Evolutionary conservation across 202 grass and related monocot genomes (phyloP).

Genomic region (Alloteropsis angusta): DNA sequence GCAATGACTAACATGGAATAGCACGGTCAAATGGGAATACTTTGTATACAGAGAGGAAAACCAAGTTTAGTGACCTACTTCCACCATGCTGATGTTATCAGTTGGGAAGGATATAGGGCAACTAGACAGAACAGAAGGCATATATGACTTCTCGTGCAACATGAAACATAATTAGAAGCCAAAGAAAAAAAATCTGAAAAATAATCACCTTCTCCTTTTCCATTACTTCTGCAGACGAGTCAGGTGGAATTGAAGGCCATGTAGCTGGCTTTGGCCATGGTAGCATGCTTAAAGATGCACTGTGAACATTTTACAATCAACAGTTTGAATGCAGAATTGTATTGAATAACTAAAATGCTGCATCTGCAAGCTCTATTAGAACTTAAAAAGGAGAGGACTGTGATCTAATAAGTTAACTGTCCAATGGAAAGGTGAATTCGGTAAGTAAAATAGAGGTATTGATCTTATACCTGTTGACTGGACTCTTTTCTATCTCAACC

Average conservation of each 20-base stretch:
- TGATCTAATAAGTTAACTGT: neutral
- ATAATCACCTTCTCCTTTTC: conserved; percentile 88
- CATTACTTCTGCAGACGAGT: conserved; percentile 79
- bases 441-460: conserved; percentile 22
- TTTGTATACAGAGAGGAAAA: neutral
- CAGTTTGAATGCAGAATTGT: conserved; percentile 15
- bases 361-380: neutral
- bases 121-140: conserved; percentile 1
- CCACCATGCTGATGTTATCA: conserved; percentile 1
- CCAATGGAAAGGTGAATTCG: neutral
- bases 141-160: conserved; percentile 18
- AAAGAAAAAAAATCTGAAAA: conserved; percentile 13
- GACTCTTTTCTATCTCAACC: conserved; percentile 89
- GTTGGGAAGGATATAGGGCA: conserved; percentile 20
- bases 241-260: conserved; percentile 80
- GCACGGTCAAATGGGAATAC: neutral
- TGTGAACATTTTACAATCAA: conserved; percentile 29
- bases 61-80: neutral
- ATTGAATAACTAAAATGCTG: conserved; percentile 6
- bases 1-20: neutral
- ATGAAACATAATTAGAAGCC: conserved; percentile 24
- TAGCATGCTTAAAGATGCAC: conserved; percentile 97
- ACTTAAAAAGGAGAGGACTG: conserved; percentile 9
- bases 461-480: conserved; percentile 76
- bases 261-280: conserved; percentile 96